These are phyloP conservation scores for Nematocida major DNA, from an alignment of 371 early-diverging fungal species.

Conservation along the genomic window DNA sequence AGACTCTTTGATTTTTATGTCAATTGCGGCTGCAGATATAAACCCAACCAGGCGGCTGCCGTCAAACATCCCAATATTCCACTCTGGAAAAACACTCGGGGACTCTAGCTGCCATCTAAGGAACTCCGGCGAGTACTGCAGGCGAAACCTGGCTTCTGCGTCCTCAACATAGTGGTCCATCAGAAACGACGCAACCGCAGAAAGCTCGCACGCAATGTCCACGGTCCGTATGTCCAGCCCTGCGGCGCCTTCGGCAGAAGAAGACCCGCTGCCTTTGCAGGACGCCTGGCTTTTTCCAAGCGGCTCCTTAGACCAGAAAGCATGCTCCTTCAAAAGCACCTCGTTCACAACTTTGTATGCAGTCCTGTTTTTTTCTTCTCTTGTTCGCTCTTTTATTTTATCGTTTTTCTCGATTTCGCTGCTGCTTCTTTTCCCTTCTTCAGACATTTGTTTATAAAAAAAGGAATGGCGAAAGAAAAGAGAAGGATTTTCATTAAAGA, in stretches of 20 bases:
- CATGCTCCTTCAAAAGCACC: slow-evolving; percentile 17
- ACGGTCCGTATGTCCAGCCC: slow-evolving; percentile 18
- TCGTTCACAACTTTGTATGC: slow-evolving; percentile 16
- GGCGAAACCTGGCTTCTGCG: slow-evolving; percentile 19
- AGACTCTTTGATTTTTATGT: slow-evolving; percentile 31
- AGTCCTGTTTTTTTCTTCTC: background rate
- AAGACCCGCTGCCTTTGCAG: slow-evolving; percentile 4
- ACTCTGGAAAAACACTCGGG: slow-evolving; percentile 46
- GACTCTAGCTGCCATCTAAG: slow-evolving; percentile 52
- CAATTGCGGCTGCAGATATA: slow-evolving; percentile 58
- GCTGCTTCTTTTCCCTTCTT: slow-evolving; percentile 15
- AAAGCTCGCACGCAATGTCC: slow-evolving; percentile 9
- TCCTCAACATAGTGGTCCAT: slow-evolving; percentile 61
- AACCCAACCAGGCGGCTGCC: slow-evolving; percentile 57
- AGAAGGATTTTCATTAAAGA: slow-evolving; percentile 1
- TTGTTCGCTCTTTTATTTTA: background rate
- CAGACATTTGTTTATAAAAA: slow-evolving; percentile 43
- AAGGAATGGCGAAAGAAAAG: slow-evolving; percentile 2
- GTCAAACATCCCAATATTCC: slow-evolving; percentile 51
- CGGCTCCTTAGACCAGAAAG: slow-evolving; percentile 62
- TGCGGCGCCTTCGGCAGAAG: slow-evolving; percentile 46
- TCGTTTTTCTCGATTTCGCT: background rate
- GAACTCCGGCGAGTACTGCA: slow-evolving; percentile 56
- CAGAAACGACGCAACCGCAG: slow-evolving; percentile 48
- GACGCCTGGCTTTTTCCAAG: slow-evolving; percentile 39